A percentile compares a stretch with the other conserved stretches of the same genome.
Conservation (phyloP, 495 filamentous ascomycete species). For the Aspergillus cristatus region DNA sequence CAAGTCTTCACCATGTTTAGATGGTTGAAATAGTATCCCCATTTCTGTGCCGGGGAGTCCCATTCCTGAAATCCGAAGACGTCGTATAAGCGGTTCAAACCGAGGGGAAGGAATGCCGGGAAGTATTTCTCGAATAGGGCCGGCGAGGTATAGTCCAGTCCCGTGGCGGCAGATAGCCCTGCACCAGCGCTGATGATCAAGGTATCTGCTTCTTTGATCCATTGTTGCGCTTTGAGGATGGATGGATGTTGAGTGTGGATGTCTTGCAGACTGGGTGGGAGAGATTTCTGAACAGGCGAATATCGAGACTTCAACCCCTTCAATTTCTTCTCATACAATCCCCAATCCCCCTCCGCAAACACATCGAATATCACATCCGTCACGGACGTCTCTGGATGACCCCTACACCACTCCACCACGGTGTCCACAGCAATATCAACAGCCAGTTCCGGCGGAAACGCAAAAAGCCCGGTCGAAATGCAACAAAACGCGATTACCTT, state of each 20-base stretch:
- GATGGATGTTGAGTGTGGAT: background rate
- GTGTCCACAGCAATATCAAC: constrained; percentile 12
- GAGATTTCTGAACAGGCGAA: background rate
- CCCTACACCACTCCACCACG: constrained; percentile 9
- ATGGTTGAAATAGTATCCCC: constrained; percentile 20
- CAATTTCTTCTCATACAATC: constrained; percentile 7
- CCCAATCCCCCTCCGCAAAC: constrained; percentile 9
- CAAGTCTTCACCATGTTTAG: constrained; percentile 14
- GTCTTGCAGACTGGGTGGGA: background rate
- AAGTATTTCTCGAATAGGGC: constrained; percentile 13
- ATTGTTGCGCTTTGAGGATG: constrained; percentile 8
- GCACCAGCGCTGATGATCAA: constrained; percentile 17
- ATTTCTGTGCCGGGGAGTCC: constrained; percentile 13
- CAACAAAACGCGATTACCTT: constrained; percentile 18
- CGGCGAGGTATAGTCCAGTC: constrained; percentile 17
- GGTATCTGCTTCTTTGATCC: constrained; percentile 11
- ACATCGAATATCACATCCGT: constrained; percentile 19
- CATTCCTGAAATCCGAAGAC: constrained; percentile 15
- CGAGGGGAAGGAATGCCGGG: constrained; percentile 12
- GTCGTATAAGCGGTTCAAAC: constrained; percentile 14
- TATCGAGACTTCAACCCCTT: background rate
- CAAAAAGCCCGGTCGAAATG: constrained; percentile 20
- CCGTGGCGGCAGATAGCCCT: constrained; percentile 18
- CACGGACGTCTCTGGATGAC: constrained; percentile 9
- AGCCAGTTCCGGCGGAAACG: constrained; percentile 13